Percentiles rank a stretch among this genome's conserved stretches.
These are phyloP conservation scores for Pogostemon cablin DNA, from an alignment of 257 asterid species.

Conservation along the genomic window DNA sequence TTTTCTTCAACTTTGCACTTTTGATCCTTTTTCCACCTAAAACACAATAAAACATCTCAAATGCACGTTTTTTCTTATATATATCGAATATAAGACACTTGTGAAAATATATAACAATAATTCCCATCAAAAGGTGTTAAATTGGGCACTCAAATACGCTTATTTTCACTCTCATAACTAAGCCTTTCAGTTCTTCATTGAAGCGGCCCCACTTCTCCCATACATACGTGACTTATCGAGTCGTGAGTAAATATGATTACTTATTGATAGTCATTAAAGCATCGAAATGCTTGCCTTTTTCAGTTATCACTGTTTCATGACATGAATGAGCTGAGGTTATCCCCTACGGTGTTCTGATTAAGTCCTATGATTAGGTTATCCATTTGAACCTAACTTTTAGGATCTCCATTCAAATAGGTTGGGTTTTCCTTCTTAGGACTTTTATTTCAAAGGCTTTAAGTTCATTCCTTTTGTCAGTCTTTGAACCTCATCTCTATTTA, in stretches of 20 bases:
- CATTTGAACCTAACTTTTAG: background rate
- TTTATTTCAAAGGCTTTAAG: background rate
- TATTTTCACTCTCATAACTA: too few relatives aligned
- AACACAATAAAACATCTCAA: too few relatives aligned
- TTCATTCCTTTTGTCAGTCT: background rate
- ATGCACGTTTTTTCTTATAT: too few relatives aligned
- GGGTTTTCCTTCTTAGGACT: too few relatives aligned
- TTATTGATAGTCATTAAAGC: background rate
- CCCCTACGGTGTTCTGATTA: background rate
- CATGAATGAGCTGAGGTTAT: background rate
- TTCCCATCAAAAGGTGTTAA: too few relatives aligned
- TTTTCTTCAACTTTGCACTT: too few relatives aligned
- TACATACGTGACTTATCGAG: background rate
- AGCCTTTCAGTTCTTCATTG: background rate
- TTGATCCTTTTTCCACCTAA: too few relatives aligned
- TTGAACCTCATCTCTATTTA: background rate
- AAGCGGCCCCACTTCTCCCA: constrained; percentile 1
- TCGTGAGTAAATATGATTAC: too few relatives aligned
- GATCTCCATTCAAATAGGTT: background rate
- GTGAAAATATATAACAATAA: too few relatives aligned
- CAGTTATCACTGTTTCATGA: background rate
- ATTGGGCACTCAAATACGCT: too few relatives aligned
- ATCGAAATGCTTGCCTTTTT: background rate
- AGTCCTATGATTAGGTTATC: background rate
- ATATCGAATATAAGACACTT: too few relatives aligned